Evolutionary conservation across 2,329 filamentous ascomycete genomes (phyloP), one percentile per base, ranked within the genome.

Genomic region (Aspergillus amoenus): DNA sequence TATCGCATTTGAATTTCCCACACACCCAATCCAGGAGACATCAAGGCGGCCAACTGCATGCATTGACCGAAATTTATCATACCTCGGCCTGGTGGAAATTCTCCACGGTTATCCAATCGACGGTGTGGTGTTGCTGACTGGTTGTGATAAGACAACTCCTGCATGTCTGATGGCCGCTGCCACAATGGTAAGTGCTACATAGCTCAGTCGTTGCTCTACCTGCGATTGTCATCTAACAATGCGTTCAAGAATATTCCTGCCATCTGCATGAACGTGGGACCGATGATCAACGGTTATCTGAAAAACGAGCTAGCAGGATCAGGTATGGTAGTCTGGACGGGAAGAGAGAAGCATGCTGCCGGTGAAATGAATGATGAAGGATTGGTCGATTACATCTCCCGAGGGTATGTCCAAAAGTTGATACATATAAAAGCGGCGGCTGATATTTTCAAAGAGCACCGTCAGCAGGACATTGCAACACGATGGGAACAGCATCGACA

Each of bases 141-240:
- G 80, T 8, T 82, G 80, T 67, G 80, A 82, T 61, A 82, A 82
- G 73, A 82, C 79, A 5, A 81, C 79, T 0, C 80, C 80, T 13
- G 80, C 79, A 13, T 77, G 73, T 51, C 67, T 82, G 46, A 82
- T 82, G 80, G 80, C 80, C 13, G 79, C 80, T 4, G 79, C 79
- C 40, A 81, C 79, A 2, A 73, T 82, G 66, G 75, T 77, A 57
- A 56, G 67, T 70, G 18, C 34, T 39, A 4, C 15, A 40, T 27
- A 30, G 15, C 9, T 24, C 21, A 21, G 21, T 21, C 22, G 13
- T 9, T 37, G 4, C 2, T 12, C 21, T 2, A 40, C 45, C 15
- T 7, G 5, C 13, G 22, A 3, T 22, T 45, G 22, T 5, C 21
- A 37, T 39, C 48, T 17, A 37, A 66, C 46, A 11, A 32, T 24